Conservation (phyloP, 768 basidiomycete genomes). For the Termitomyces bulborhizus region DNA sequence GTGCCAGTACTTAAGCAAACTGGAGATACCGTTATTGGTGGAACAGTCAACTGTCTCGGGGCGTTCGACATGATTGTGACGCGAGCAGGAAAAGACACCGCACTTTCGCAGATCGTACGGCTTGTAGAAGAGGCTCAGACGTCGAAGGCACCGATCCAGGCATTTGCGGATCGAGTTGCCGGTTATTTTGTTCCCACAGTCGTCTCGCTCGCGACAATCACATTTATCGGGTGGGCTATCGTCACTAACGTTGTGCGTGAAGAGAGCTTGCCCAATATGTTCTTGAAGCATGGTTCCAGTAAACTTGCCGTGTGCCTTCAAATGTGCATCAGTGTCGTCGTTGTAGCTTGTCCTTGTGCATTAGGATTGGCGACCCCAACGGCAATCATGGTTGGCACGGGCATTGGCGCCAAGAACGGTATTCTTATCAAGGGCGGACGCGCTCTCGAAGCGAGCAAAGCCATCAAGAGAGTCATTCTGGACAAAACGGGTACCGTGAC, state of each 20-base stretch:
- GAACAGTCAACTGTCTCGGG: slow-evolving; percentile 95
- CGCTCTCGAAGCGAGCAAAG: slow-evolving; percentile 86
- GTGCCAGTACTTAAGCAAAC: slow-evolving; percentile 79
- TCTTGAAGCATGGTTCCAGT: slow-evolving; percentile 76
- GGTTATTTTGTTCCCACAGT: slow-evolving; percentile 95
- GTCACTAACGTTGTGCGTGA: slow-evolving; percentile 54
- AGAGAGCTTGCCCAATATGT: slow-evolving; percentile 71
- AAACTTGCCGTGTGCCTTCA: slow-evolving; percentile 90
- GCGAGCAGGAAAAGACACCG: slow-evolving; percentile 93
- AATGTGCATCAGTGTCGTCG: slow-evolving; percentile 96
- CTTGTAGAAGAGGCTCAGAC: slow-evolving; percentile 98
- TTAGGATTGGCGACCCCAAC: slow-evolving; percentile 95
- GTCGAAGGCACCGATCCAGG: slow-evolving; percentile 96
- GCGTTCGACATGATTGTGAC: slow-evolving; percentile 96
- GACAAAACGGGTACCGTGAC: slow-evolving; percentile 99
- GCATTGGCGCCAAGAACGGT: slow-evolving; percentile 93
- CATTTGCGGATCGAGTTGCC: slow-evolving; percentile 90
- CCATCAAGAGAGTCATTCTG: slow-evolving; percentile 74
- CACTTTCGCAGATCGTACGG: slow-evolving; percentile 91
- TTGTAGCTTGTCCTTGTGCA: slow-evolving; percentile 97
- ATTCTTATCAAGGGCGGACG: slow-evolving; percentile 97
- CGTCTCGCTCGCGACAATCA: slow-evolving; percentile 72
- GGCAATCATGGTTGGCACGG: slow-evolving; percentile 99
- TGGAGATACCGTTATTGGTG: slow-evolving; percentile 89
- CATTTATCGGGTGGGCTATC: slow-evolving; percentile 81